Base-by-base conservation (phyloP, 1,284 basidiomycete species). In the Erythrobasidium hasegawianum region DNA sequence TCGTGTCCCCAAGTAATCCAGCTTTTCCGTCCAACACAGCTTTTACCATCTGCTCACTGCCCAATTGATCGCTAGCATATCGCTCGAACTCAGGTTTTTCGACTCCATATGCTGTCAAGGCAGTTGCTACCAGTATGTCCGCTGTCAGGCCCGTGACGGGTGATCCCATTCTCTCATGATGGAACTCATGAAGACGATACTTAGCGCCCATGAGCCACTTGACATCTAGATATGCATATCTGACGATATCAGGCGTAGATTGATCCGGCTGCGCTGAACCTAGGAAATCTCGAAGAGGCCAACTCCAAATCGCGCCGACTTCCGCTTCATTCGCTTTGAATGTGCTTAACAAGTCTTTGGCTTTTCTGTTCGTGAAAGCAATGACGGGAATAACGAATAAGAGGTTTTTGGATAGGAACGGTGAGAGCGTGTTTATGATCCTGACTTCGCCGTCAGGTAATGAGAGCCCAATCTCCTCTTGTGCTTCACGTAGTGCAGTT, bases 301-400 rank as follows among this genome's bases (percentile, higher is more conserved):
- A 58, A 9, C 67, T 53, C 60, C 73, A 74, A 29, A 74, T 70
- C 4, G 62, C 53, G 38, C 61, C 70, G 4, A 74, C 73, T 59
- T 74, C 73, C 29, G 62, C 65, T 11, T 64, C 64, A 55, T 61
- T 73, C 1, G 68, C 41, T 56, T 40, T 56, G 29, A 68, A 53
- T 8, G 20, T 38, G 13, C 22, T 22, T 2, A 68, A 38, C 3
- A 65, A n/a, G 16, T 58, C 56, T 52, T 65, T 41, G 18, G 43
- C 62, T 16, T 7, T 24, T 24, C 22, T 57, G 14, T 26, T 52
- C 14, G 55, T 72, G 61, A 41, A 73, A 52, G 59, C 70, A 66
- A 74, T 64, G 47, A 69, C 57, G 18, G 73, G 73, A 4, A 72
- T 59, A 29, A 74, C 73, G 55, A 73, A 64, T 22, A 74, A 68